These are phyloP conservation scores for Phoenix roebelenii DNA, from an alignment of 176 grass and related monocot genomes.

Conservation along the genomic window DNA sequence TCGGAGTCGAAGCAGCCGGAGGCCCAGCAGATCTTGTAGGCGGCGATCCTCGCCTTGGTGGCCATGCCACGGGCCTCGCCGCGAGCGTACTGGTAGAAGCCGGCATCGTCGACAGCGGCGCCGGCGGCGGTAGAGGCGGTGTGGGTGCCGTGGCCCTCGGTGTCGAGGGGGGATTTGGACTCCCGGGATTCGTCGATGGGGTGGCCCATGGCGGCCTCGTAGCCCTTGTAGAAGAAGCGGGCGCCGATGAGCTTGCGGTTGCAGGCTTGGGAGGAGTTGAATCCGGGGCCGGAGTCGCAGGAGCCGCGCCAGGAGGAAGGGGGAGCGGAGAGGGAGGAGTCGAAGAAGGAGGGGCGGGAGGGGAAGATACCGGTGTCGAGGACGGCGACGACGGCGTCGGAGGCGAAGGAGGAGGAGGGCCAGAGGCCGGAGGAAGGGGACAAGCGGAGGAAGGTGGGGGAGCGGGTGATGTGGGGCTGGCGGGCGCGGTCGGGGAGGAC, in stretches of 20 bases:
- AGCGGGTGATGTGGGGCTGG: slow-evolving; percentile 53
- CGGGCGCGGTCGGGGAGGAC: slow-evolving; percentile 46
- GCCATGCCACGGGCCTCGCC: slow-evolving; percentile 64
- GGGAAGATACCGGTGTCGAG: slow-evolving; percentile 70
- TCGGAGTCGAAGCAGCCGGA: slow-evolving; percentile 71
- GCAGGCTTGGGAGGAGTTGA: slow-evolving; percentile 57
- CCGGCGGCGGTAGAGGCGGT: slow-evolving; percentile 72
- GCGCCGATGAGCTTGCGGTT: slow-evolving; percentile 75
- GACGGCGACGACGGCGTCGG: slow-evolving; percentile 38
- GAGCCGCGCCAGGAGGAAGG: slow-evolving; percentile 22
- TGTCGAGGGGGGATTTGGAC: slow-evolving; percentile 64
- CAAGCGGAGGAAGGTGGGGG: slow-evolving; percentile 55
- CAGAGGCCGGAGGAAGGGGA: slow-evolving; percentile 36
- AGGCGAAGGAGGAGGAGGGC: slow-evolving; percentile 24
- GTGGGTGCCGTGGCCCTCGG: slow-evolving; percentile 83
- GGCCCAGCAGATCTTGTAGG: slow-evolving; percentile 89
- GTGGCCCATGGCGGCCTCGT: slow-evolving; percentile 43
- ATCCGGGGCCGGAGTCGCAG: slow-evolving; percentile 16
- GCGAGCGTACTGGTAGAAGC: slow-evolving; percentile 45
- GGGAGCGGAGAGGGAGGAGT: slow-evolving; percentile 24
- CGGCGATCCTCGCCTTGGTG: slow-evolving; percentile 46
- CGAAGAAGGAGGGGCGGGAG: slow-evolving; percentile 32
- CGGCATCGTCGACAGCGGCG: slow-evolving; percentile 13
- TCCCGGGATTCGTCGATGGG: slow-evolving; percentile 53
- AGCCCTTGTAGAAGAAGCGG: slow-evolving; percentile 71